Evolutionary conservation across 306 rosid species (phyloP).

Genomic region (Arachis hypogaea): DNA sequence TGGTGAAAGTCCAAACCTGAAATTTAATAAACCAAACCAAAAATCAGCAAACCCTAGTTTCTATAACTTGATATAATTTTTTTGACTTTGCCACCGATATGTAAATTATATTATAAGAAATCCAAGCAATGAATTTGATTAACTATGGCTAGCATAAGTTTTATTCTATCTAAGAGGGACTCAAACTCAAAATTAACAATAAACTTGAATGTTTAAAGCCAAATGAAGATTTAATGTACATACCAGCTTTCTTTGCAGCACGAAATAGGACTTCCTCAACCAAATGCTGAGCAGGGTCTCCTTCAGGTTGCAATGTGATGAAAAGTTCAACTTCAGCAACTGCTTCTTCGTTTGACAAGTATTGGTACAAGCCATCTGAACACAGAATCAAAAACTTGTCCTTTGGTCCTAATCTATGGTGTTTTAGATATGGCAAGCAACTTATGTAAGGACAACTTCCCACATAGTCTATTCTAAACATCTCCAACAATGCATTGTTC

Average conservation of each 20-base stretch:
- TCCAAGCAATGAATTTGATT: too few species aligned
- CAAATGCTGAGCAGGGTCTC: conserved; percentile 97
- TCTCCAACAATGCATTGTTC: conserved; percentile 91
- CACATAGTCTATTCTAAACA: conserved; percentile 87
- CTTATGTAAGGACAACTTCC: conserved; percentile 87
- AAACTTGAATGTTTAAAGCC: too few species aligned
- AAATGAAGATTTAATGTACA: neutral
- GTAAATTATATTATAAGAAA: too few species aligned
- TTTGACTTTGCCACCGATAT: too few species aligned
- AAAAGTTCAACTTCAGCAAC: conserved; percentile 94
- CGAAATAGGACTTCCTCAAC: conserved; percentile 93
- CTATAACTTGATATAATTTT: too few species aligned
- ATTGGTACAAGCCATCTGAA: conserved; percentile 94
- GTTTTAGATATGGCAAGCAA: conserved; percentile 81
- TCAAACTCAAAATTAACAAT: too few species aligned
- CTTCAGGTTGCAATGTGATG: conserved; percentile 92
- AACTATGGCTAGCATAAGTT: too few species aligned
- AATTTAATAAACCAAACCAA: conserved; percentile 31
- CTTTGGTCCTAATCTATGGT: conserved; percentile 86
- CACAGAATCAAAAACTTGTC: conserved; percentile 90
- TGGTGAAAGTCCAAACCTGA: conserved; percentile 95
- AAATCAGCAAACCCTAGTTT: conserved; percentile 3
- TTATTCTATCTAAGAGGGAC: too few species aligned
- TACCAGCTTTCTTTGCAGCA: conserved; percentile 97
- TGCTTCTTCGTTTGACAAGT: conserved; percentile 93